Base-by-base conservation (phyloP, 2,329 filamentous ascomycete species). In the Alternaria sp. region DNA sequence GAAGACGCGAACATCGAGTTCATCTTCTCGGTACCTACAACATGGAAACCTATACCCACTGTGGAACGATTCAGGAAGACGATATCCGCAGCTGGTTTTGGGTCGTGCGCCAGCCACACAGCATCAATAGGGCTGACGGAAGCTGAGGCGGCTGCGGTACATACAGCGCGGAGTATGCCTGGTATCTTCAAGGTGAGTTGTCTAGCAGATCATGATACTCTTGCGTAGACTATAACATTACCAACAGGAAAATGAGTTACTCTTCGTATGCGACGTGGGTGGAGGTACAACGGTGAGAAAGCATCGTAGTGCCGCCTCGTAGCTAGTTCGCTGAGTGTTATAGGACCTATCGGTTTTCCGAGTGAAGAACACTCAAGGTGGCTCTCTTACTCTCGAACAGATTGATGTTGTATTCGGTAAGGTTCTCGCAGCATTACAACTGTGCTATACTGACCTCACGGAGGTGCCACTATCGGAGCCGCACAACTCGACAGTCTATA, bases 1-100 rank as follows among this genome's bases (percentile, higher is more conserved):
- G 7, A 69, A 69, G 15, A 71, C 71, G 79, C 85, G 58, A 76
- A 75, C 0, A 83, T 88, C 3, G 81, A 84, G 46, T 88, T 87
- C 66, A 75, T 87, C 9, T 88, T 88, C 72, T 85, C 83, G 43
- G 85, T 87, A 1, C 86, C 86, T 0, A 88, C 86, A 1, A 88
- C 86, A 0, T 88, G 86, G 86, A 81, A 79, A 6, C 83, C 77
- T 2, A 78, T 84, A 63, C 80, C 80, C 5, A 82, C 84, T 3
- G 83, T 87, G 57, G 85, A 87, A 70, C 73, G 72, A 6, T 87
- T 87, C 73, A 83, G 84, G 60, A 70, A 71, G 1, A 81, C 85
- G 21, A 82, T 87, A 3, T 67, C 72, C 3, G 73, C 79, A 10
- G 83, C 85, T 1, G 85, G 86, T 0, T 88, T 87, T 62, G 85